Evolutionary conservation across 768 basidiomycete genomes (phyloP), one percentile per base, ranked within the genome.

Genomic region (Tylopilus sp.): DNA sequence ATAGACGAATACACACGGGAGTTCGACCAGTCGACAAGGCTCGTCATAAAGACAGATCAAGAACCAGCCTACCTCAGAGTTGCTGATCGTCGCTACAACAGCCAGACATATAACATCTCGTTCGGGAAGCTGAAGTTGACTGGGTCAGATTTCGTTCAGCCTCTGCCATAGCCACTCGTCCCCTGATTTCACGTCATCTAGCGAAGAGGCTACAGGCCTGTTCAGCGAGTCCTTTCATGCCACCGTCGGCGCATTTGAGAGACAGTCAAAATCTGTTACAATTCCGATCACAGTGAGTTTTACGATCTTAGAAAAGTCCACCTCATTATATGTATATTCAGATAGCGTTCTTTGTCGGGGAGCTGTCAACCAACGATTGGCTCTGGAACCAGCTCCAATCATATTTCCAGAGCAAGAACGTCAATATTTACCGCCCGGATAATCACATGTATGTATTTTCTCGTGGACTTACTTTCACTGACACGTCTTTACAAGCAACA

Each of bases 51-150:
- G 25, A 48, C 26, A 4, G 19, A 37, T 28, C 14, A 54, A 37
- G 30, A 61, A n/a, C 49, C 55, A 3, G 58, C 41, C 1, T 57
- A 56, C 17, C 1, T 57, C 34, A 57, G 19, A 45, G 58, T 61
- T 16, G 58, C 17, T 6, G 46, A 38, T 6, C 55, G 28, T 19
- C 38, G 50, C 6, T 8, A 3, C n/a, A 54, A 12, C 7, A 40
- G 21, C 8, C 0, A 14, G 6, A 29, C 42, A 17, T 52, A 54
- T 7, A 28, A n/a, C 24, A 57, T 61, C 8, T 0, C 3, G 4
- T 42, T 24, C 10, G 60, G 60, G 25, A 56, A 47, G 30, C 21
- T 61, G 41, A 60, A 46, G 36, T 36, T 36, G 17, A n/a, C 34
- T 16, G 34, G 34, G 34, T 36, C 17, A 1, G 34, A 36, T 8